Conservation (phyloP, 2,329 filamentous ascomycete species). For the Stachybotrys echinatus region DNA sequence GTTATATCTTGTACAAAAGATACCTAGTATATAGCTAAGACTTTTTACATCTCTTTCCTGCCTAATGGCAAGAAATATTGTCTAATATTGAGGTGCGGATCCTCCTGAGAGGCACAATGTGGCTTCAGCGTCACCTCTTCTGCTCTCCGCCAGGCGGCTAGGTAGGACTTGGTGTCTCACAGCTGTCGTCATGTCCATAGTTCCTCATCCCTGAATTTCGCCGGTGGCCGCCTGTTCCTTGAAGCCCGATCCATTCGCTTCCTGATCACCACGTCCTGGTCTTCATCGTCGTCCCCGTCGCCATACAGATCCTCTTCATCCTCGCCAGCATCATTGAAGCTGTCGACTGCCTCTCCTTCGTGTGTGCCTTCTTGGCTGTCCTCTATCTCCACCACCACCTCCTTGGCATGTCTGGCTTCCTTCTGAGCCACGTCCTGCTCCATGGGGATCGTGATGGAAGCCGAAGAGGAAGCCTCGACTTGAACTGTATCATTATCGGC, state of each 20-base stretch:
- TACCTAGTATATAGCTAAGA: no score
- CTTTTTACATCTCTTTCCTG: no score
- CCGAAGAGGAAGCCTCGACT: not conserved
- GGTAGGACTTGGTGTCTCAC: no score
- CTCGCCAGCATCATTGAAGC: not conserved
- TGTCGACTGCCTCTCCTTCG: not conserved
- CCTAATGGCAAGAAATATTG: no score
- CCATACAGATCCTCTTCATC: conserved; percentile 6
- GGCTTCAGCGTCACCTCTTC: no score
- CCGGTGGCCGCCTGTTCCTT: conserved; percentile 26
- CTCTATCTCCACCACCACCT: conserved; percentile 15
- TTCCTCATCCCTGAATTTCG: conserved; percentile 30
- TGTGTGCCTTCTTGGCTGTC: conserved; percentile 19
- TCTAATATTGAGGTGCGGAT: no score
- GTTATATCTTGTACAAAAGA: no score
- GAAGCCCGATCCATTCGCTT: conserved; percentile 17
- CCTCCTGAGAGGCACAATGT: no score
- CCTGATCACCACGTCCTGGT: conserved; percentile 23
- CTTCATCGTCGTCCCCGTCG: conserved; percentile 18
- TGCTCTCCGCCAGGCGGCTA: no score
- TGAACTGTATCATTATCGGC: not conserved
- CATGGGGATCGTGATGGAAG: not conserved
- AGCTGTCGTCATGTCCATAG: conserved; percentile 9
- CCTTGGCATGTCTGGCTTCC: not conserved
- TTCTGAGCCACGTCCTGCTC: not conserved